Base-by-base conservation (phyloP, 495 filamentous ascomycete species). In the Tuber umbilicatum region DNA sequence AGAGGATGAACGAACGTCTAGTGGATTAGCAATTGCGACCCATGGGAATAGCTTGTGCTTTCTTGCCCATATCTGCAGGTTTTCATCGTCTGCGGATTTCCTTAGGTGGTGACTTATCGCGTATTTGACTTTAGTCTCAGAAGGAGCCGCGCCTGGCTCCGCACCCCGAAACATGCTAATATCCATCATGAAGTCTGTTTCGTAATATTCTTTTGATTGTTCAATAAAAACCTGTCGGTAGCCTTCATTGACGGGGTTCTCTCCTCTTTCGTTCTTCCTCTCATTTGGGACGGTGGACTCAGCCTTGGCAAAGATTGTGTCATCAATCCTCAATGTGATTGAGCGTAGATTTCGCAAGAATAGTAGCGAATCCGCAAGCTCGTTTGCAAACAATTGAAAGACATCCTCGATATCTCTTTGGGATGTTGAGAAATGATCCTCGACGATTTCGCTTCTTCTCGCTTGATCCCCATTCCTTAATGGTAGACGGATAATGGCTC, bases 401-500 rank as follows among this genome's bases (percentile, higher is more conserved):
- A 83, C 84, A 31, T 82, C 74, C 19, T 75, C 69, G 14, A 86
- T 83, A 17, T 81, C 75, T 21, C 81, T 73, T 16, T 69, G 27
- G n/a, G 76, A 72, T 27, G 79, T 83, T 12, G 79, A 72, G 72
- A 80, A 76, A 21, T 40, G 43, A 41, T 76, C 77, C 40, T 83
- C 84, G 70, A 82, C 76, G 70, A 85, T 86, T 38, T 77, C 77
- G 35, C 77, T 79, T 50, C 70, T 39, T 10, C 5, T n/a, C 0
- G 81, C 83, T 43, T 84, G 84, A 14, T 70, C 75, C 19, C 72
- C 21, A 16, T 82, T 85, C 37, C 85, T 81, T 12, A 86, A 73
- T 19, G 85, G 85, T n/a, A 86, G 81, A n/a, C 85, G 84, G 40
- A 86, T 84, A 9, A 85, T 82, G 14, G 85, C 86, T 17, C 83